A percentile compares a stretch with the other conserved stretches of the same genome.
These are phyloP conservation scores for Candida boidinii DNA, from an alignment of 805 yeast species.

Conservation along the genomic window DNA sequence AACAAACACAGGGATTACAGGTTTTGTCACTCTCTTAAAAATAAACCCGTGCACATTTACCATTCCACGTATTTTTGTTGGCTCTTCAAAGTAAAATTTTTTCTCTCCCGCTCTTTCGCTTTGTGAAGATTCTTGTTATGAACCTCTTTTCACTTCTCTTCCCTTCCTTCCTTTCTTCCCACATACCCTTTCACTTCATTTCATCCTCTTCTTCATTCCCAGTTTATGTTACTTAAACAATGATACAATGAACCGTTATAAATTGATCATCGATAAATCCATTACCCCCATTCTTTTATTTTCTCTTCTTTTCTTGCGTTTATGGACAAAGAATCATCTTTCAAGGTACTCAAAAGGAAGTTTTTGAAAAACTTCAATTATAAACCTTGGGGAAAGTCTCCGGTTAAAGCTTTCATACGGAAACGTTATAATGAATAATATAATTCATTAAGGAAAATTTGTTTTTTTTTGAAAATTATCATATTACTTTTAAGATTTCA, in stretches of 20 bases:
- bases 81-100: too few species aligned
- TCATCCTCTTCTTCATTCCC: slow-evolving; percentile 1
- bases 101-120: too few species aligned
- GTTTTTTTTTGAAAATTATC: not conserved
- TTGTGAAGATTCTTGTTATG: not conserved
- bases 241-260: too few species aligned
- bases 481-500: too few species aligned
- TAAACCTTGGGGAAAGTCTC: slow-evolving; percentile 84
- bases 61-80: too few species aligned
- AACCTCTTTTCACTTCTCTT: not conserved
- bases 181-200: not conserved
- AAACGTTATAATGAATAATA: slow-evolving; percentile 29
- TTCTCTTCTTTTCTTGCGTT: slow-evolving; percentile 29
- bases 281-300: too few species aligned
- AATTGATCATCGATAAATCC: too few species aligned
- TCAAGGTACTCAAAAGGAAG: slow-evolving; percentile 61
- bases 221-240: too few species aligned
- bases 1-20: too few species aligned
- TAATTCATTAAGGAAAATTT: slow-evolving; percentile 5
- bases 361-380: slow-evolving; percentile 4
- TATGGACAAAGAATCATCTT: slow-evolving; percentile 69
- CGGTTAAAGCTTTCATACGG: slow-evolving; percentile 59
- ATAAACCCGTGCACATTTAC: too few species aligned
- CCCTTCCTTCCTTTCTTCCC: slow-evolving; percentile 1
- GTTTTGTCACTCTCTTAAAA: too few species aligned